phyloP scores from a whole-genome alignment of 306 rosid species.

The Gleditsia sinensis region DNA sequence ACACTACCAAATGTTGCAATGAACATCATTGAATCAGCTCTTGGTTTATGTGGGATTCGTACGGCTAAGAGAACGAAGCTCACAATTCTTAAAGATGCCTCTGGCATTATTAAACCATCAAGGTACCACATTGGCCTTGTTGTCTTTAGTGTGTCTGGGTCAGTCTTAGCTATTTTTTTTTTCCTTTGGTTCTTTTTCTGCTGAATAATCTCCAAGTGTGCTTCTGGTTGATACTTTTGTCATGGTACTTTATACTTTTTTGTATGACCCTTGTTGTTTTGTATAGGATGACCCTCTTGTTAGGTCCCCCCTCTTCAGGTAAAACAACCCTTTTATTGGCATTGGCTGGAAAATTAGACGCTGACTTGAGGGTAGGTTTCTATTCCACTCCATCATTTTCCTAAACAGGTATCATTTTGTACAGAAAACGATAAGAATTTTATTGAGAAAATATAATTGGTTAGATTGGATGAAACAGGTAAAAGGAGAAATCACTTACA shows the following conservation, averaged over 20 bases:
- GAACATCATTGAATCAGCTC: slow-evolving; percentile 66
- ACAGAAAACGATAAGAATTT: neutral
- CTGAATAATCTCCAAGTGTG: no score
- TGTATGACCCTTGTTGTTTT: neutral
- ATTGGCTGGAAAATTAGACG: slow-evolving; percentile 85
- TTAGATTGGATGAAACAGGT: no score
- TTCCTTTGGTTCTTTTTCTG: no score
- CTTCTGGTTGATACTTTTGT: no score
- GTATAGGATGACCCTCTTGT: slow-evolving; percentile 79
- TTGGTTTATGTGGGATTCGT: slow-evolving; percentile 59
- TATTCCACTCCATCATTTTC: neutral
- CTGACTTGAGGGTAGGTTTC: slow-evolving; percentile 52
- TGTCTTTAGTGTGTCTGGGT: no score
- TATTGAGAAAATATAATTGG: no score
- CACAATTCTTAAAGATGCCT: slow-evolving; percentile 78
- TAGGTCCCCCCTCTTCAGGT: slow-evolving; percentile 98
- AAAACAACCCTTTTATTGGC: slow-evolving; percentile 90
- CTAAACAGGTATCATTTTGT: no score
- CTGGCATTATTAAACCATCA: slow-evolving; percentile 88
- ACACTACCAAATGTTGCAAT: slow-evolving; percentile 73
- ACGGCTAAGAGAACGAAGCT: slow-evolving; percentile 65
- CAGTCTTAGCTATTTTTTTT: no score
- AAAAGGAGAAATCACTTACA: slow-evolving; percentile 67
- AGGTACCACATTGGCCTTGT: no score
- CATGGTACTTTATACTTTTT: no score